Evolutionary conservation across 2,329 filamentous ascomycete species (phyloP), one percentile per base, ranked within the genome.

Genomic region (Didymella pinodella): DNA sequence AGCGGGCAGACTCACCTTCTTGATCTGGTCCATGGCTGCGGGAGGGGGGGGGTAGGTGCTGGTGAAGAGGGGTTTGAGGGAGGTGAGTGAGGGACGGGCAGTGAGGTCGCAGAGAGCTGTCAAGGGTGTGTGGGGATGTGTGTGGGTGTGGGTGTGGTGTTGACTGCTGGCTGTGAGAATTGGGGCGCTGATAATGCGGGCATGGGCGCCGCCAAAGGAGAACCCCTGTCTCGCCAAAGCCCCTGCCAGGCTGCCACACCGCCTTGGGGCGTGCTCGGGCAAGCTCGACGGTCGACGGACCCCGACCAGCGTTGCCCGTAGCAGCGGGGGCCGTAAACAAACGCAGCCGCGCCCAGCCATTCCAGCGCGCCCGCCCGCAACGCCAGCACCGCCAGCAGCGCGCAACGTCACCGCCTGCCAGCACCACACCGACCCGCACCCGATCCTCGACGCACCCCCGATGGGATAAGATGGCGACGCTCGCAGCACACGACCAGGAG

Each of bases 401-500:
- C 38, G 18, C 40, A 48, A 59, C 59, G 43, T 49, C 58, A 54
- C 54, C 51, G 56, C 22, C 56, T 48, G 56, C 28, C 49, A 61
- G 59, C 55, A 47, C 22, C 59, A 56, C 51, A 38, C 64, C 64
- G 59, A 52, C 64, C 41, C 32, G 26, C 48, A n/a, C 34, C 57
- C 48, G 31, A 11, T 12, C 31, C 49, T 66, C 65, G 61, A 52
- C 64, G 67, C 67, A 63, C 69, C 67, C 49, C 65, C 64, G 61
- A 75, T 75, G 70, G 73, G 65, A 74, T 68, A n/a, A 36, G 16
- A 75, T 75, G 68, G 69, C 96, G 93, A 92, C 83, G 92, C 74
- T 90, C 91, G 61, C 84, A 89, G 73, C 77, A 75, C 86, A 88
- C 69, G 91, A 97, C 78, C 92, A 97, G 80, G 93, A 97, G 79